Evolutionary conservation across 164 flowering plant species (phyloP).

Genomic region (Macadamia tetraphylla): DNA sequence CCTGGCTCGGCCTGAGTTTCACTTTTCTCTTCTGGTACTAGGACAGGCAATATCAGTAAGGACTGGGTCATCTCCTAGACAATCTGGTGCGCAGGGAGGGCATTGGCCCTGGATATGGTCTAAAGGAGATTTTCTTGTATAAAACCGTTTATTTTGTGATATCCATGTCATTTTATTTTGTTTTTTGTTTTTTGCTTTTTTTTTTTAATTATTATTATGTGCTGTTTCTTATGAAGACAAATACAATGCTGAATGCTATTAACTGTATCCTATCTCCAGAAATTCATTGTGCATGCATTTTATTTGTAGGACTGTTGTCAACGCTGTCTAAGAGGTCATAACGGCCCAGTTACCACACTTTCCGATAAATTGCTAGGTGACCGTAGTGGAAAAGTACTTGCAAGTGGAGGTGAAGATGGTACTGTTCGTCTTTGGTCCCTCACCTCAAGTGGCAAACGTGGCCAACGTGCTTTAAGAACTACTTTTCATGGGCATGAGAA

Average conservation of each 20-base stretch:
- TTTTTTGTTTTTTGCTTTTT: background rate
- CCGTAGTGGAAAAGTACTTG: constrained; percentile 35
- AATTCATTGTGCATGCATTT: constrained; percentile 2
- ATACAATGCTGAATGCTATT: background rate
- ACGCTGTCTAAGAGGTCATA: constrained; percentile 48
- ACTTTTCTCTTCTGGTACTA: too few relatives aligned
- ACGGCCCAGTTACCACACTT: constrained; percentile 46
- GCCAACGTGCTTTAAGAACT: constrained; percentile 52
- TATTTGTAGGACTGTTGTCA: constrained; percentile 40
- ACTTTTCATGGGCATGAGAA: constrained; percentile 65
- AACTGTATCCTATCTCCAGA: background rate
- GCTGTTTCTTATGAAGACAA: background rate
- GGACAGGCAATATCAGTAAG: too few relatives aligned
- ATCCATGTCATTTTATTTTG: background rate
- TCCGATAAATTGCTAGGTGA: constrained; percentile 54
- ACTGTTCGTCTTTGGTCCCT: constrained; percentile 80
- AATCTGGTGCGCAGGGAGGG: too few relatives aligned
- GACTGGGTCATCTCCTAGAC: too few relatives aligned
- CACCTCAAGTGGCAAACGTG: constrained; percentile 52
- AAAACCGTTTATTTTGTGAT: background rate
- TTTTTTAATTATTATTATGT: background rate
- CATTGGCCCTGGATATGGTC: too few relatives aligned
- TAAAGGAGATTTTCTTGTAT: too few relatives aligned
- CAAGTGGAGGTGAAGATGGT: constrained; percentile 73
- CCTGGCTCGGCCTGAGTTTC: too few relatives aligned